Base-by-base conservation (phyloP, 805 yeast genomes). In the Candida corydali region DNA sequence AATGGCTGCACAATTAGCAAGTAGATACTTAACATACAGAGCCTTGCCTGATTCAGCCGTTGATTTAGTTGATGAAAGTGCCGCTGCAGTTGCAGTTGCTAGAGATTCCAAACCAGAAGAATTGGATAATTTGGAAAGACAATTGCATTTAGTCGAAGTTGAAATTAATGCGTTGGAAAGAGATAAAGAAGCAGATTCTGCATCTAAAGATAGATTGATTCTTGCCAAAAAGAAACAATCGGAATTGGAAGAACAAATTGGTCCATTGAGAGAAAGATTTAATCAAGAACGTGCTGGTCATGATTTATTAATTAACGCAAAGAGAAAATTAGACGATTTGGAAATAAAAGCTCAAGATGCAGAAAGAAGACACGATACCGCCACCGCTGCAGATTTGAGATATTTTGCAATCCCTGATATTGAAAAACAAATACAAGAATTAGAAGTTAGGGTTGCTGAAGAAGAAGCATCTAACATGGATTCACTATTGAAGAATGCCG, bases 31-130 rank as follows among this genome's bases (percentile, higher is more conserved):
- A 49, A 94, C 98, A 11, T 91, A 89, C 70, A 81, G 98, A 65
- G 86, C 89, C 59, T 71, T 93, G 48, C 98, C 98, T 8, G 98
- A 91, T 59, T 86, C 96, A 18, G 98, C 98, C 1, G 93, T 91
- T 40, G 98, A 91, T 62, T 70, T 91, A 50, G 87, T 91, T 46
- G 98, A 91, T 67, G 97, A 93, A 58, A 76, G 96, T 5, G 94
- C 97, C 29, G 98, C 98, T 76, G 51, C 95, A 39, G 98, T 93
- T 29, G 98, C 98, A 1, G 98, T 93, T 36, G 96, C 96, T 3
- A 80, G 98, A 64, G 98, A 93, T 59, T 91, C 98, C 3, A 87
- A 86, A 59, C 98, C 98, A 1, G 98, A 93, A 63, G 96, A 88
- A 59, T 73, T 93, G 52, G 98, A 93, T 65, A 82, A 81, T 30